Conservation (phyloP, 2,329 filamentous ascomycete genomes). For the Plectosphaerella cucumerina region DNA sequence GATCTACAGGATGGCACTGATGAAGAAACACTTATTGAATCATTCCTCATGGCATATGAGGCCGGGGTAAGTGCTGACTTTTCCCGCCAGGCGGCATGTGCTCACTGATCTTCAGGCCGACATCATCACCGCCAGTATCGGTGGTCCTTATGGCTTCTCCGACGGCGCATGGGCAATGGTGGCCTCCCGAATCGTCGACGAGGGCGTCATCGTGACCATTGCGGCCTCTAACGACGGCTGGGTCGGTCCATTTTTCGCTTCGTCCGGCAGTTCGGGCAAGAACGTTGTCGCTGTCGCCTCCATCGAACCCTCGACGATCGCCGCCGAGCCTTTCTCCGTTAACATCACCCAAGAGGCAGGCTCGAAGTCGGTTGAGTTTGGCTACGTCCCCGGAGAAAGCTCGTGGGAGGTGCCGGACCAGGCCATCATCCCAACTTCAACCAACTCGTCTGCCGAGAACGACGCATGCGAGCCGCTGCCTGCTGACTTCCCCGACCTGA, state of each 20-base stretch:
- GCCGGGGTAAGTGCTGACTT: conserved; percentile 12
- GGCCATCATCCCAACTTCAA: neutral
- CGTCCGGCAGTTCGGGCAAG: conserved; percentile 32
- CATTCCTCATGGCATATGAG: conserved; percentile 20
- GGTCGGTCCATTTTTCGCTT: conserved; percentile 33
- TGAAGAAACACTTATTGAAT: conserved; percentile 15
- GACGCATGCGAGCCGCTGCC: neutral
- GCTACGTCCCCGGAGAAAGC: neutral
- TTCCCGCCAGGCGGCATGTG: too few relatives aligned
- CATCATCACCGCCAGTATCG: neutral
- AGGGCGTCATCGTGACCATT: conserved; percentile 34
- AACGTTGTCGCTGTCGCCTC: conserved; percentile 40
- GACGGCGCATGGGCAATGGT: conserved; percentile 25
- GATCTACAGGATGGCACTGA: neutral
- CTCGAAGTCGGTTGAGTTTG: neutral
- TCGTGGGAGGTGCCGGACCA: neutral
- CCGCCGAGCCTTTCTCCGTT: conserved; percentile 6
- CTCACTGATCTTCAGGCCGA: neutral
- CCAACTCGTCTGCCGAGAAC: neutral
- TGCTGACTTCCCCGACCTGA: neutral
- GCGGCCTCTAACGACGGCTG: conserved; percentile 41
- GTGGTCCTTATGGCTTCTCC: conserved; percentile 22
- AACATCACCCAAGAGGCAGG: neutral
- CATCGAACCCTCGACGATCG: conserved; percentile 20
- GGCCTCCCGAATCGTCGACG: conserved; percentile 35